Conservation (phyloP, 192 early-diverging fungal species). For the Coemansia sp. region DNA sequence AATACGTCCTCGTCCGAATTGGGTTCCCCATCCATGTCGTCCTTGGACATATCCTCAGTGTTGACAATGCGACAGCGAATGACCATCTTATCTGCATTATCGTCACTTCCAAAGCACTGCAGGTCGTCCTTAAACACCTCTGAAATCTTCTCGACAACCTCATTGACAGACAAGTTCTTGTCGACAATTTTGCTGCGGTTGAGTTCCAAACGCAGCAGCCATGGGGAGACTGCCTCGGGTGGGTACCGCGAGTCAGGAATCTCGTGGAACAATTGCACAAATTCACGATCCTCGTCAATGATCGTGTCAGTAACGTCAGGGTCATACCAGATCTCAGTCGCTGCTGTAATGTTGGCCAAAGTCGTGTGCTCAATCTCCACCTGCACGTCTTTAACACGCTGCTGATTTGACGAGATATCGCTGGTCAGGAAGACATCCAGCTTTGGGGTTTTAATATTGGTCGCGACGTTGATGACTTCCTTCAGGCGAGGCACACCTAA, state of each 20-base stretch:
- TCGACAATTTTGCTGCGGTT: slow-evolving; percentile 83
- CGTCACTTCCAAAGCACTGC: slow-evolving; percentile 81
- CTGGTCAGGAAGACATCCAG: slow-evolving; percentile 72
- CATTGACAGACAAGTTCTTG: slow-evolving; percentile 83
- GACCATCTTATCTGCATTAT: slow-evolving; percentile 84
- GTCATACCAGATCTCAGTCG: slow-evolving; percentile 96
- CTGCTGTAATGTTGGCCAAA: slow-evolving; percentile 75
- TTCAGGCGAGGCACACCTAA: slow-evolving; percentile 97
- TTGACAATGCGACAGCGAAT: slow-evolving; percentile 84
- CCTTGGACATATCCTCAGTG: slow-evolving; percentile 58
- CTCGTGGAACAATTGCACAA: slow-evolving; percentile 82
- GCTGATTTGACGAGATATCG: slow-evolving; percentile 70
- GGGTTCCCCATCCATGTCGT: slow-evolving; percentile 57
- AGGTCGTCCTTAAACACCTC: slow-evolving; percentile 78
- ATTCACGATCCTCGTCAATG: slow-evolving; percentile 85
- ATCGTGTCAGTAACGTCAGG: slow-evolving; percentile 79
- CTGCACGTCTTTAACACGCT: slow-evolving; percentile 87
- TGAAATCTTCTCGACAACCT: slow-evolving; percentile 75
- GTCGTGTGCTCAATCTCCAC: slow-evolving; percentile 89
- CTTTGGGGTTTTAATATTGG: slow-evolving; percentile 92
- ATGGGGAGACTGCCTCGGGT: slow-evolving; percentile 63
- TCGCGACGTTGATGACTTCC: slow-evolving; percentile 99
- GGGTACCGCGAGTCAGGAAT: slow-evolving; percentile 76
- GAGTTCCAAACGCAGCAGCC: slow-evolving; percentile 75
- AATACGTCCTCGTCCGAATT: slow-evolving; percentile 82